These are phyloP conservation scores for Sphagnum fallax DNA, from an alignment of 228 moss, liverwort and hornwort species.

Conservation along the genomic window DNA sequence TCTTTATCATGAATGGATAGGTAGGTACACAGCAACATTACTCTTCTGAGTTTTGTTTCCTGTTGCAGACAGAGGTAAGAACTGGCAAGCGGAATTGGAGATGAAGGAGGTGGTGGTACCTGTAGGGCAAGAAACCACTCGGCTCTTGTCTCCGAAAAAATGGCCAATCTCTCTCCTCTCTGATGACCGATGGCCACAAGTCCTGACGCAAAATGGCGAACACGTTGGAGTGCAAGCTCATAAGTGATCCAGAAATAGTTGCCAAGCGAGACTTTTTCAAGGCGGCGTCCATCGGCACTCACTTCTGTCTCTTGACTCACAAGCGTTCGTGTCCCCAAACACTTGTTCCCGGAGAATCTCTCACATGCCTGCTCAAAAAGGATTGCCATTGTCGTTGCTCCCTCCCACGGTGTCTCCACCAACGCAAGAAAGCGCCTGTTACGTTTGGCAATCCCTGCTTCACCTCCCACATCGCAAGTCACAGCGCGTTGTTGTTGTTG, in stretches of 20 bases:
- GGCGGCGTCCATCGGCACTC: constrained; percentile 25
- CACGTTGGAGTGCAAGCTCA: constrained; percentile 15
- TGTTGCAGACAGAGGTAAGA: neutral
- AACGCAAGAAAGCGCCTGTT: constrained; percentile 34
- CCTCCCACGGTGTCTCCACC: constrained; percentile 49
- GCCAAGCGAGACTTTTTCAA: constrained; percentile 38
- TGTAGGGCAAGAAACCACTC: constrained; percentile 53
- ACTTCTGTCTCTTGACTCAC: constrained; percentile 18
- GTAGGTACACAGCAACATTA: neutral
- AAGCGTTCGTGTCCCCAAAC: constrained; percentile 26
- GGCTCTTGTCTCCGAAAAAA: constrained; percentile 47
- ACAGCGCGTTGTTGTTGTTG: constrained; percentile 20
- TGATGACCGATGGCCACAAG: constrained; percentile 30
- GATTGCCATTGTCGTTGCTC: constrained; percentile 20
- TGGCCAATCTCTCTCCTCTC: constrained; percentile 38
- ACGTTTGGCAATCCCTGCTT: constrained; percentile 25
- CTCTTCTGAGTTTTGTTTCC: neutral
- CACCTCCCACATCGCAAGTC: constrained; percentile 23
- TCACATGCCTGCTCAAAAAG: constrained; percentile 35
- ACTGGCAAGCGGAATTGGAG: too few species aligned
- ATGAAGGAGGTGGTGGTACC: constrained; percentile 8
- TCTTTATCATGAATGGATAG: neutral
- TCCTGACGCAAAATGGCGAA: constrained; percentile 25
- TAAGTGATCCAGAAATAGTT: constrained; percentile 26
- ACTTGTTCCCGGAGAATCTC: constrained; percentile 4